Evolutionary conservation across 495 filamentous ascomycete species (phyloP).

Genomic region (Choiromyces venosus): DNA sequence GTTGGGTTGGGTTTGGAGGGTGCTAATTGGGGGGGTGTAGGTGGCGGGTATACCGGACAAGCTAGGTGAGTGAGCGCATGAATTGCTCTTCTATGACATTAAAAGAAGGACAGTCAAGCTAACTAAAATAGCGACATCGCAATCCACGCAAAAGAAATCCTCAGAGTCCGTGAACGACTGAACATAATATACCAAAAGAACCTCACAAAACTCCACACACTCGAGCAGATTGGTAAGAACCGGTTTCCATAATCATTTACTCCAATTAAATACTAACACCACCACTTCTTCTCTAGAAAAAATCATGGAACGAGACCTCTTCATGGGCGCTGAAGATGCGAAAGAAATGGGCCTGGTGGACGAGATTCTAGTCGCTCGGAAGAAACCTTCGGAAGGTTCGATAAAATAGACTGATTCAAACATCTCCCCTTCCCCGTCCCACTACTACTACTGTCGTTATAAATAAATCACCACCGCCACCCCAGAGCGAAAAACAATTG

Average conservation of each 20-base stretch:
- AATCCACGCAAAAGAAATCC: constrained; percentile 94
- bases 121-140: constrained; percentile 63
- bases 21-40: constrained; percentile 19
- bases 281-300: constrained; percentile 53
- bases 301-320: constrained; percentile 94
- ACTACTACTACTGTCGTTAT: background rate
- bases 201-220: constrained; percentile 65
- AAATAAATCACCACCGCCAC: background rate
- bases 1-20: background rate
- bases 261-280: background rate
- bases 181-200: constrained; percentile 87
- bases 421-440: background rate
- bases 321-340: constrained; percentile 83
- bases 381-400: constrained; percentile 24
- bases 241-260: background rate
- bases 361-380: constrained; percentile 59
- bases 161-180: constrained; percentile 74
- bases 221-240: constrained; percentile 47
- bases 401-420: background rate
- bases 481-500: too few relatives aligned
- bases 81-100: constrained; percentile 1
- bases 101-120: background rate
- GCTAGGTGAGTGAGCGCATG: constrained; percentile 48
- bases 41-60: constrained; percentile 84
- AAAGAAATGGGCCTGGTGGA: constrained; percentile 86